phyloP scores from a whole-genome alignment of 2,329 filamentous ascomycete genomes.

The Apiospora hydei region DNA sequence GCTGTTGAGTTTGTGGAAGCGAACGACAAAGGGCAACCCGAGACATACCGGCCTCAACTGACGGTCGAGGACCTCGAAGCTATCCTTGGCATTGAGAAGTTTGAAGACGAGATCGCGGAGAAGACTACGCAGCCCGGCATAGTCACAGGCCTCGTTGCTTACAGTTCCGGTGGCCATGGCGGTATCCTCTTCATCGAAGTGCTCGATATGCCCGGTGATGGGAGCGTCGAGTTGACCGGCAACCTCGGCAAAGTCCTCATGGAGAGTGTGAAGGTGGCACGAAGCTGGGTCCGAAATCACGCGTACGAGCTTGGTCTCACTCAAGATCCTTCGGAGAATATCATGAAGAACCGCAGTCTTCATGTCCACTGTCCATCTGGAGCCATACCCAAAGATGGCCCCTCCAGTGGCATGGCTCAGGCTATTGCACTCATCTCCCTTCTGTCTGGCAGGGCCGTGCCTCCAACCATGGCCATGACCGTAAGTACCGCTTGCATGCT shows the following conservation, averaged over 20 bases:
- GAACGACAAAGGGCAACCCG: constrained; percentile 73
- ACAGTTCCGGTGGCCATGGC: constrained; percentile 89
- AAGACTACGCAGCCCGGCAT: constrained; percentile 85
- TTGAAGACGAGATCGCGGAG: constrained; percentile 94
- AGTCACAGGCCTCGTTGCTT: constrained; percentile 95
- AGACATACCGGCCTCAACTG: constrained; percentile 76
- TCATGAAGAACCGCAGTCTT: constrained; percentile 93
- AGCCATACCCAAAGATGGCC: constrained; percentile 92
- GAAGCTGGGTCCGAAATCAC: constrained; percentile 97
- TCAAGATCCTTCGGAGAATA: constrained; percentile 81
- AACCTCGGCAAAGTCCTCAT: constrained; percentile 97
- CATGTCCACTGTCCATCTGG: constrained; percentile 97
- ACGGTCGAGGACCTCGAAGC: constrained; percentile 83
- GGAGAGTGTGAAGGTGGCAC: constrained; percentile 93
- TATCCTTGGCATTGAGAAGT: constrained; percentile 91
- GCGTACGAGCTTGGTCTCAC: constrained; percentile 90
- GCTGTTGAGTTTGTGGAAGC: constrained; percentile 95
- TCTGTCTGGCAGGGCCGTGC: constrained; percentile 85
- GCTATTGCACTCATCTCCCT: constrained; percentile 91
- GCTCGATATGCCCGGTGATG: constrained; percentile 93
- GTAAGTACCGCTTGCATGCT: constrained; percentile 50
- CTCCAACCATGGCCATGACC: constrained; percentile 95
- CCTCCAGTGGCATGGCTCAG: constrained; percentile 88
- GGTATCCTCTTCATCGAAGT: constrained; percentile 99
- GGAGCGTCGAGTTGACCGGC: constrained; percentile 91